Conservation (phyloP, 805 yeast genomes). For the Spathaspora hagerdaliae region DNA sequence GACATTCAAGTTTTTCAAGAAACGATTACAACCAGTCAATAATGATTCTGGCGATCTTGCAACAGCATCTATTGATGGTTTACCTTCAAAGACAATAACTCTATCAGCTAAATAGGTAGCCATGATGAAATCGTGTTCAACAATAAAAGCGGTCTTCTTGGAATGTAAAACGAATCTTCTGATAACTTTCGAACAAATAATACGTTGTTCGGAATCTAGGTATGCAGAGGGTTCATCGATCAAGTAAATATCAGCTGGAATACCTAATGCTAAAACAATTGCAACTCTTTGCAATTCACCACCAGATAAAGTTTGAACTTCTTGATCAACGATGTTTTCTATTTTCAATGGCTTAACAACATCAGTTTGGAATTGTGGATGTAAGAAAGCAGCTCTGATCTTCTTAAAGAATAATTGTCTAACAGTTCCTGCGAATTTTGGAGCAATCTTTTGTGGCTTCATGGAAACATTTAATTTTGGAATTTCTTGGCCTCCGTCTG, state of each 20-base stretch:
- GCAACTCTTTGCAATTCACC: constrained; percentile 99
- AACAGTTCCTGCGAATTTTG: constrained; percentile 97
- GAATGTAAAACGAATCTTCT: constrained; percentile 94
- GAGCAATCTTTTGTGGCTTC: constrained; percentile 99
- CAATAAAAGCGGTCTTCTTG: constrained; percentile 97
- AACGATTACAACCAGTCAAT: constrained; percentile 94
- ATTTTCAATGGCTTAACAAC: constrained; percentile 93
- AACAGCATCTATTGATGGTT: constrained; percentile 77
- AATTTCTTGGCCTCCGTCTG: constrained; percentile 75
- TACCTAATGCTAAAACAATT: constrained; percentile 89
- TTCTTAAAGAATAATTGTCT: constrained; percentile 96
- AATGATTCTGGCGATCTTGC: constrained; percentile 91
- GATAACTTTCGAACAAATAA: constrained; percentile 96
- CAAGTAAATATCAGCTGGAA: constrained; percentile 91
- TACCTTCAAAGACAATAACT: constrained; percentile 97
- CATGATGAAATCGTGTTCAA: constrained; percentile 99
- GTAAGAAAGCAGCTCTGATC: constrained; percentile 88
- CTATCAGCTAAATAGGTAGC: constrained; percentile 98
- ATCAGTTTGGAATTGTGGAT: constrained; percentile 97
- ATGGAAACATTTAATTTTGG: constrained; percentile 91
- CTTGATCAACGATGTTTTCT: constrained; percentile 94
- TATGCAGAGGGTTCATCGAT: constrained; percentile 99
- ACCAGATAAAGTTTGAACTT: constrained; percentile 95
- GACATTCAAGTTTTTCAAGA: constrained; percentile 94
- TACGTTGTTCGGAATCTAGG: constrained; percentile 99